Evolutionary conservation across 768 basidiomycete species (phyloP).

Genomic region (Suillus weaverae): DNA sequence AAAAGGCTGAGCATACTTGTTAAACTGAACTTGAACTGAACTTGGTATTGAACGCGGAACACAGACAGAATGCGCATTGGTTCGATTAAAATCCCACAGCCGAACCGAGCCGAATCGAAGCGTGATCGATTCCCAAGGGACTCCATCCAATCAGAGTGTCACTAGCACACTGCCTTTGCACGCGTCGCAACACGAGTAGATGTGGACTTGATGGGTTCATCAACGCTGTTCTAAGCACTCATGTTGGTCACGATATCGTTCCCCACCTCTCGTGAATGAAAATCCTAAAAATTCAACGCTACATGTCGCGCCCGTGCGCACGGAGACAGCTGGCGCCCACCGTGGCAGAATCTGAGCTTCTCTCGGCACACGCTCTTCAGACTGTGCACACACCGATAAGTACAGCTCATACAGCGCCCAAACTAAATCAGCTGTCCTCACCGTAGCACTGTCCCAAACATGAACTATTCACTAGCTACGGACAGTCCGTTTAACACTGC

Average conservation of each 20-base stretch:
- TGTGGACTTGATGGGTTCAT: conserved; percentile 18
- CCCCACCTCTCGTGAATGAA: not conserved
- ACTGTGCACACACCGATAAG: conserved; percentile 11
- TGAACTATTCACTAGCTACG: conserved; percentile 33
- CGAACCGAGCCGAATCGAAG: conserved; percentile 1
- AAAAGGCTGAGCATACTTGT: not conserved
- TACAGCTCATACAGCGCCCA: conserved; percentile 17
- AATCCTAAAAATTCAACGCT: conserved; percentile 5
- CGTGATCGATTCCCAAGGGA: conserved; percentile 1
- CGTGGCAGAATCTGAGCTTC: conserved; percentile 36
- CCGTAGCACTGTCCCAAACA: conserved; percentile 4
- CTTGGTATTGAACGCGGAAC: not conserved
- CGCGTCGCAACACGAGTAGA: conserved; percentile 13
- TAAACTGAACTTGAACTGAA: not conserved
- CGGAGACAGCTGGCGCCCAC: conserved; percentile 22
- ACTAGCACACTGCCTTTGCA: conserved; percentile 31
- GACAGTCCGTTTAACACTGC: conserved; percentile 34
- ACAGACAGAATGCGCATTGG: no score
- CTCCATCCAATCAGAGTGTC: conserved; percentile 23
- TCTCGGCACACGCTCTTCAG: conserved; percentile 28
- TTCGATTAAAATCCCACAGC: not conserved
- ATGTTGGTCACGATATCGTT: not conserved
- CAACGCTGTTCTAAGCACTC: not conserved
- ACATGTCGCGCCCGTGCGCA: conserved; percentile 2
- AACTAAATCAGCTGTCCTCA: not conserved